Percentiles rank a stretch among this genome's conserved stretches.
Evolutionary conservation across 2,329 filamentous ascomycete genomes (phyloP).

Genomic region (Penicillium sclerotiorum): DNA sequence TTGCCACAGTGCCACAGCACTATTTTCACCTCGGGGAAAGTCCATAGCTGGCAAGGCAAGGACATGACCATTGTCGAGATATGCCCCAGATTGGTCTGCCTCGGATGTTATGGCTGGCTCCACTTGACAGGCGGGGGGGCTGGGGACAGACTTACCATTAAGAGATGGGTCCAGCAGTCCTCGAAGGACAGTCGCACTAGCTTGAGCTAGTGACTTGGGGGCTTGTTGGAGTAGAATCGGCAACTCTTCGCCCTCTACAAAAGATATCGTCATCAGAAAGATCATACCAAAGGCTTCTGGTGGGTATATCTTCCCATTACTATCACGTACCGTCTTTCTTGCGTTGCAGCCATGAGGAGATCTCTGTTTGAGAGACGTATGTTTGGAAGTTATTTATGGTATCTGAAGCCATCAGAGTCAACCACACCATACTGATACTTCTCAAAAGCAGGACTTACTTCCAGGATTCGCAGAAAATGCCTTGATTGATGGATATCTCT

Average conservation of each 20-base stretch:
- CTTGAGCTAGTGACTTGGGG: constrained; percentile 26
- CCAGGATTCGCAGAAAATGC: constrained; percentile 32
- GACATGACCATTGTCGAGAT: constrained; percentile 27
- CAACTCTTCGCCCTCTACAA: background rate
- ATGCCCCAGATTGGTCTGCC: constrained; percentile 27
- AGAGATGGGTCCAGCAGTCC: constrained; percentile 29
- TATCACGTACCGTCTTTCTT: constrained; percentile 25
- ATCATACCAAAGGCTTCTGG: no score
- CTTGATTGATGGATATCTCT: constrained; percentile 13
- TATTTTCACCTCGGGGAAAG: constrained; percentile 30
- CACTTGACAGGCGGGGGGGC: background rate
- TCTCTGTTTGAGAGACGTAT: constrained; percentile 21
- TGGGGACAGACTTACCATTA: constrained; percentile 18
- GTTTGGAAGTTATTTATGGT: constrained; percentile 27
- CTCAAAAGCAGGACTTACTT: constrained; percentile 24
- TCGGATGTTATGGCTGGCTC: background rate
- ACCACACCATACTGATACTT: background rate
- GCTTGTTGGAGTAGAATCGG: constrained; percentile 28
- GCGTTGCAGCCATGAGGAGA: constrained; percentile 26
- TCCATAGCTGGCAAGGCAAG: constrained; percentile 23
- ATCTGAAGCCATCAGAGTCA: constrained; percentile 12
- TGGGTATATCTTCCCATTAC: no score
- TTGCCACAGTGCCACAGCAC: constrained; percentile 34
- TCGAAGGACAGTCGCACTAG: constrained; percentile 24
- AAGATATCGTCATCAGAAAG: background rate